phyloP scores from a whole-genome alignment of 108 stramenopile species.

The Nitzschia sp. region DNA sequence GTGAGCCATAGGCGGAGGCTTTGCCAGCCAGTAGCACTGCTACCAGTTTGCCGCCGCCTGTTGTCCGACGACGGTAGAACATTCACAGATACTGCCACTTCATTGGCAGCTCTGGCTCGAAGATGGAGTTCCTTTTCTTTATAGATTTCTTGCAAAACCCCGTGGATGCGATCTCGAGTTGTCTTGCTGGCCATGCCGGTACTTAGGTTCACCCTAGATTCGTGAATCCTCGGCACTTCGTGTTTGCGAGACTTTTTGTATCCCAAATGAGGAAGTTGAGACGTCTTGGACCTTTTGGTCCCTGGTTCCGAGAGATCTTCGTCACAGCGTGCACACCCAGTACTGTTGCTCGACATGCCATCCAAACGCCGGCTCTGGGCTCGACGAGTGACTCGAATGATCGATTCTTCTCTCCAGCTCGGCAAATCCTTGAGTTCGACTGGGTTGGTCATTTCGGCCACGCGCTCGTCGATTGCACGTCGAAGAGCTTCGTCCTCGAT shows the following conservation, averaged over 20 bases:
- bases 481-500: constrained; percentile 67
- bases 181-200: constrained; percentile 70
- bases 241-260: constrained; percentile 43
- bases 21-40: no score
- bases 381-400: constrained; percentile 62
- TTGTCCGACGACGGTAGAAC: no score
- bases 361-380: constrained; percentile 78
- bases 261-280: constrained; percentile 43
- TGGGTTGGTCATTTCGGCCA: constrained; percentile 47
- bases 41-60: no score
- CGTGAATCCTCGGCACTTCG: constrained; percentile 50
- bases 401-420: constrained; percentile 66
- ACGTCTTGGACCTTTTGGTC: constrained; percentile 44
- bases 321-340: constrained; percentile 81
- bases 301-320: constrained; percentile 55
- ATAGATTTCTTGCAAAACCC: not conserved
- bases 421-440: constrained; percentile 62
- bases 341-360: constrained; percentile 48
- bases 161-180: constrained; percentile 36
- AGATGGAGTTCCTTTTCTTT: constrained; percentile 29
- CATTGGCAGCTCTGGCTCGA: constrained; percentile 36
- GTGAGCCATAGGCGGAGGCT: no score
- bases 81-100: constrained; percentile 68
- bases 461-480: constrained; percentile 45
- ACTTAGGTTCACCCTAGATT: constrained; percentile 59